Percentiles rank a stretch among this genome's conserved stretches.
Conservation (phyloP, 2,329 filamentous ascomycete species). For the Ascochyta rabiei region DNA sequence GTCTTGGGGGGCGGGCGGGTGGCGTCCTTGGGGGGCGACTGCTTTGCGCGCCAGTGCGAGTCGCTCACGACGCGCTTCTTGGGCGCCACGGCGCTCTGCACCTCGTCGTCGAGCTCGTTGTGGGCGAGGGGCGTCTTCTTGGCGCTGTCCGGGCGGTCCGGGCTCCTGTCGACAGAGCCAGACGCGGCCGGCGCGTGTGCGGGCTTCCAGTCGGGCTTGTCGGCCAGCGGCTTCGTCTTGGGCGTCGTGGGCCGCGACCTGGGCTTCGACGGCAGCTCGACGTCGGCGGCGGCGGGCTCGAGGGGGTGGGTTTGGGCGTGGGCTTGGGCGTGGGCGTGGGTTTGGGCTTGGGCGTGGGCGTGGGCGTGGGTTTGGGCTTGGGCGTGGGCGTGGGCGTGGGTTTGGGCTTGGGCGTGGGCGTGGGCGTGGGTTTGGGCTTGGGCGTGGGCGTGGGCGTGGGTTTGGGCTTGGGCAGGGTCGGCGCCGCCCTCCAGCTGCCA, state of each 20-base stretch:
- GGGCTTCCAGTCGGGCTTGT: slow-evolving; percentile 38
- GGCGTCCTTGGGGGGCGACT: slow-evolving; percentile 43
- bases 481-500: slow-evolving; percentile 83
- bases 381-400: no score
- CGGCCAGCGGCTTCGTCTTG: slow-evolving; percentile 31
- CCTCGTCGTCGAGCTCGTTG: slow-evolving; percentile 53
- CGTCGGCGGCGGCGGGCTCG: not conserved
- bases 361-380: no score
- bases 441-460: no score
- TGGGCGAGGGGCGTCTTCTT: slow-evolving; percentile 39
- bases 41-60: slow-evolving; percentile 77
- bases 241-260: slow-evolving; percentile 30
- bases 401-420: no score
- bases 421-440: no score
- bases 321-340: no score
- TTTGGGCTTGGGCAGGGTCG: slow-evolving; percentile 49
- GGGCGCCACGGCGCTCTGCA: slow-evolving; percentile 66
- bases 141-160: slow-evolving; percentile 39
- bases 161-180: slow-evolving; percentile 33
- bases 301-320: no score
- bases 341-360: no score
- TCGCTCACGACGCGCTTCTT: slow-evolving; percentile 94
- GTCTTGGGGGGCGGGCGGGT: slow-evolving; percentile 41
- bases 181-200: slow-evolving; percentile 29
- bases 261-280: slow-evolving; percentile 13